Evolutionary conservation across 2,329 filamentous ascomycete genomes (phyloP), one percentile per base, ranked within the genome.

Genomic region (Ophiostoma pallidulum): DNA sequence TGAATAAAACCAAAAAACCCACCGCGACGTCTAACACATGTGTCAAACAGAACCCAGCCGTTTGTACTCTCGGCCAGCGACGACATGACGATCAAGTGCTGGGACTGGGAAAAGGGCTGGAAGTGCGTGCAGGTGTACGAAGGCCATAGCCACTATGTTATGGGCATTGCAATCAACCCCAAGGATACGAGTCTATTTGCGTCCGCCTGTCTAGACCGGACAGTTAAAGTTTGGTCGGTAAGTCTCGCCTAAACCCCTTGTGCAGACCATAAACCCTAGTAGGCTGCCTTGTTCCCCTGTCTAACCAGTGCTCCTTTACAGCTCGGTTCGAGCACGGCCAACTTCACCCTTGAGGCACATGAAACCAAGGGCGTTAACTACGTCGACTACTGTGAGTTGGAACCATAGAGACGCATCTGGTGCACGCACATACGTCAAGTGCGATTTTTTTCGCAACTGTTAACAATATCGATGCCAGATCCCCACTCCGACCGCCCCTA

Each of bases 51-150:
- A 13, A 89, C 89, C 38, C 89, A 95, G 63, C 90, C 92, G 1
- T 97, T 96, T 61, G 87, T 97, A 45, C 75, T 98, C 51, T 98
- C 92, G 47, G 92, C 92, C 54, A 92, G 86, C 54, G 90, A 96
- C 84, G 90, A 96, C 64, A 94, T 95, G 89, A 95, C 89, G 49
- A 95, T 96, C 64, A 95, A 92, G 75, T 75, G 96, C 43, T 98
- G 92, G 90, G 90, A 98, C 65, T 98, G 92, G 92, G 92, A 98
- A 59, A 94, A 92, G 67, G 81, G 81, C 57, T 98, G 92, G 92
- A 95, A 96, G 66, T 97, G 91, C 63, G 87, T 97, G 28, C 89
- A 95, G 66, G 51, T 94, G 38, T 98, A 96, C 60, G 91, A 97
- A 65, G 92, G 92, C 26, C 94, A 98, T 64, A 86, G 83, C 58